phyloP scores from a whole-genome alignment of 2,329 filamentous ascomycete species.

The Paracoccidioides lutzii region DNA sequence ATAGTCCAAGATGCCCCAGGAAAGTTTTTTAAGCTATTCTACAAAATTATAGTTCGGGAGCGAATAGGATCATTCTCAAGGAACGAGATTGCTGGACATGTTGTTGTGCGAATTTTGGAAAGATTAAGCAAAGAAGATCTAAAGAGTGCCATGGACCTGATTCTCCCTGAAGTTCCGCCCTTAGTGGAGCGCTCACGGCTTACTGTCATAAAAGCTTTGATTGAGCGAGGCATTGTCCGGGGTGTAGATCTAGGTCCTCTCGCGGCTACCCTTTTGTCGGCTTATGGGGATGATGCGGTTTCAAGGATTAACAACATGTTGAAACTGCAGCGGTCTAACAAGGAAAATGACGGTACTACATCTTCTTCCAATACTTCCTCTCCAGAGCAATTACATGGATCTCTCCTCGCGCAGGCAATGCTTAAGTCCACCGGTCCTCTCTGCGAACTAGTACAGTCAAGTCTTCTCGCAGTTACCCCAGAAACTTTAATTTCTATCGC shows the following conservation, averaged over 20 bases:
- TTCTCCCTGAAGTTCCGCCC: conserved; percentile 58
- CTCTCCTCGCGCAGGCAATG: conserved; percentile 68
- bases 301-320: conserved; percentile 48
- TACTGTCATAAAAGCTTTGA: conserved; percentile 64
- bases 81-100: conserved; percentile 83
- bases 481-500: conserved; percentile 52
- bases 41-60: conserved; percentile 64
- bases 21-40: conserved; percentile 81
- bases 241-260: conserved; percentile 45
- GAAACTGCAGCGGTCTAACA: conserved; percentile 37
- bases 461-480: conserved; percentile 48
- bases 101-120: conserved; percentile 69
- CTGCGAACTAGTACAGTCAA: conserved; percentile 57
- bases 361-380: conserved; percentile 30
- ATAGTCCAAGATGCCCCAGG: conserved; percentile 70
- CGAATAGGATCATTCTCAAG: conserved; percentile 68
- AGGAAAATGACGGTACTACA: conserved; percentile 38
- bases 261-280: conserved; percentile 44
- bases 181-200: conserved; percentile 65
- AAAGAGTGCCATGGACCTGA: conserved; percentile 55
- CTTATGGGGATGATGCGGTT: conserved; percentile 40
- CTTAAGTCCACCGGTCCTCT: conserved; percentile 59
- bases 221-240: conserved; percentile 68
- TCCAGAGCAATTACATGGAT: conserved; percentile 58
- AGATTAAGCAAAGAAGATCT: conserved; percentile 80